A percentile compares a stretch with the other conserved stretches of the same genome.
These are phyloP conservation scores for Elsinoe arachidis DNA, from an alignment of 2,329 filamentous ascomycete species.

Conservation along the genomic window DNA sequence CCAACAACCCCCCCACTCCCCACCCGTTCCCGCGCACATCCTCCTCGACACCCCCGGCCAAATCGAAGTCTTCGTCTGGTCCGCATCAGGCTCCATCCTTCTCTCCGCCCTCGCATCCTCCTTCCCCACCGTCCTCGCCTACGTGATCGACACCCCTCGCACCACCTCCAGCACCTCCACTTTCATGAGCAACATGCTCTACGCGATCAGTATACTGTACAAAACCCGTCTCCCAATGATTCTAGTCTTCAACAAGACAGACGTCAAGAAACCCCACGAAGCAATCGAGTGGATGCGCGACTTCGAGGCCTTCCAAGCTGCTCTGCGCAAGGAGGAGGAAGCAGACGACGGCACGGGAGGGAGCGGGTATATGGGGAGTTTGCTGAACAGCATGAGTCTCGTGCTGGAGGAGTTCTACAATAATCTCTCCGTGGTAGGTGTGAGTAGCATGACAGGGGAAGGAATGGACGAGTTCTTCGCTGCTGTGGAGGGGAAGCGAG, in stretches of 20 bases:
- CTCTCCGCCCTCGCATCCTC: constrained; percentile 86
- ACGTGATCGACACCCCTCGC: constrained; percentile 92
- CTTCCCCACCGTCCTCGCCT: constrained; percentile 94
- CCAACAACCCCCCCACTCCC: constrained; percentile 15
- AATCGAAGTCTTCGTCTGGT: constrained; percentile 99
- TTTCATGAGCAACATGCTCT: constrained; percentile 99
- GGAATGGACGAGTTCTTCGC: constrained; percentile 91
- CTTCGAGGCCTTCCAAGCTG: constrained; percentile 89
- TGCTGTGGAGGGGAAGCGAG: constrained; percentile 75
- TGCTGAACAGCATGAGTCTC: constrained; percentile 95
- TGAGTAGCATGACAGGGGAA: constrained; percentile 84
- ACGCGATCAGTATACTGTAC: constrained; percentile 96
- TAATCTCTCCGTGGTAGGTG: constrained; percentile 83
- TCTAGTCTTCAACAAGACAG: constrained; percentile 97
- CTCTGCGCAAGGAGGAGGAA: constrained; percentile 69
- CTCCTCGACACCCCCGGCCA: constrained; percentile 93
- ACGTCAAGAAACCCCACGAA: constrained; percentile 81
- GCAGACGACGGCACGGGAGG: constrained; percentile 64
- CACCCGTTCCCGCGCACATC: constrained; percentile 63
- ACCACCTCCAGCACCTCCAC: constrained; percentile 84
- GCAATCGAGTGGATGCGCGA: constrained; percentile 99
- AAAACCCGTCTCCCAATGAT: constrained; percentile 99
- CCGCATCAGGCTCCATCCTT: constrained; percentile 85
- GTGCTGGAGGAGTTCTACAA: constrained; percentile 97
- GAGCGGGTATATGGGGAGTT: constrained; percentile 90